Base-by-base conservation (phyloP, 1,284 basidiomycete species). In the Tylopilus microsporus region DNA sequence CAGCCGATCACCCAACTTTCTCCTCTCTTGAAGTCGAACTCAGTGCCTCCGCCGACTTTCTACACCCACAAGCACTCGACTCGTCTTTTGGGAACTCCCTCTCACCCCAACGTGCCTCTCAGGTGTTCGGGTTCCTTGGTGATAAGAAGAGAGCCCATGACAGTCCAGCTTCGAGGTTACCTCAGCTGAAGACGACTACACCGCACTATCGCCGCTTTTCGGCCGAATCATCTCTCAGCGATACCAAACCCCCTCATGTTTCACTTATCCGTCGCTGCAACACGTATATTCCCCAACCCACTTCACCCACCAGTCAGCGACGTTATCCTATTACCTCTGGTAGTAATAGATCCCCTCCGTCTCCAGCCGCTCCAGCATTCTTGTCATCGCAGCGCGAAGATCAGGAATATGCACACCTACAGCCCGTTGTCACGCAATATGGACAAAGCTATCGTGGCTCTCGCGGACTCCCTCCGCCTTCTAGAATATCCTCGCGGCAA, bases 21-120 rank as follows among this genome's bases (percentile, higher is more conserved):
- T 86, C 85, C 5, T 90, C 88, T 0, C 78, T 89, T 74, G 83
- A 86, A 60, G 88, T 89, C 5, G 86, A 89, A 68, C 73, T 83
- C 52, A 88, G 86, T 67, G 70, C 75, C 30, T 73, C 73, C 3
- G 73, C 75, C 36, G 78, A 81, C 49, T 71, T 72, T 10, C 69
- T 74, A 52, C 66, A 71, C 62, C 43, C 62, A 56, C 66, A 56
- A 66, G 61, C 47, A 42, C 73, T 74, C 39, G 48, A 63, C 46
- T 66, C 67, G 32, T 65, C 64, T 6, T 57, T 63, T 61, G 62
- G 67, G 36, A 70, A 76, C 54, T 75, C 80, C 8, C 75, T 73
- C 62, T 83, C 82, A 30, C 82, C 84, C 13, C 81, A 81, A 60
- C 78, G 84, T 45, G 87, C 87, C 18, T 85, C 86, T 5, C 82